phyloP scores from a whole-genome alignment of 1,284 basidiomycete genomes.

The Earliella scabrosa region DNA sequence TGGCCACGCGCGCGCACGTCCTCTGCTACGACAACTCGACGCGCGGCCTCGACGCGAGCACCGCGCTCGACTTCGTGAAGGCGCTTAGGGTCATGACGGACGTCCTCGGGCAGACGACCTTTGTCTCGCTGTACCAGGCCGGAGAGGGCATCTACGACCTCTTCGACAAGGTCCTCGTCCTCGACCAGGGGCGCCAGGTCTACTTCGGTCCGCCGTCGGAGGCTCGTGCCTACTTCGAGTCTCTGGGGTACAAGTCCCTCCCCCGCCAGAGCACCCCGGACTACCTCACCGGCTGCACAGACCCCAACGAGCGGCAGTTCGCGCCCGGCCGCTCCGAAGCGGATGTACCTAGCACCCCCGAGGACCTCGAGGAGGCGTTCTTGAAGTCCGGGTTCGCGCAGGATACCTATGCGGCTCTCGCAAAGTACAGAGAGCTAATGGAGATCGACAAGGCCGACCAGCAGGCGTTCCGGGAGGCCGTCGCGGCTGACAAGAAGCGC shows the following conservation, averaged over 20 bases:
- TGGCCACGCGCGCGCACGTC: slow-evolving; percentile 79
- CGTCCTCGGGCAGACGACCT: slow-evolving; percentile 74
- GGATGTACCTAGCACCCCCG: slow-evolving; percentile 77
- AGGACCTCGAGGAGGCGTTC: slow-evolving; percentile 75
- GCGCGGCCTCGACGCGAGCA: slow-evolving; percentile 85
- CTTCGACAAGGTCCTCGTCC: slow-evolving; percentile 67
- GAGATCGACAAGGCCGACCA: slow-evolving; percentile 69
- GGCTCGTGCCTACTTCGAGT: slow-evolving; percentile 80
- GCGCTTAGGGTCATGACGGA: slow-evolving; percentile 81
- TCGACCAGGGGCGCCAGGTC: slow-evolving; percentile 84
- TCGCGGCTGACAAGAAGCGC: slow-evolving; percentile 80
- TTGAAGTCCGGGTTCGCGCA: slow-evolving; percentile 53
- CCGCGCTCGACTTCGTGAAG: slow-evolving; percentile 81
- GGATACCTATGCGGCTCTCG: slow-evolving; percentile 54
- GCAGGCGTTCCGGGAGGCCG: slow-evolving; percentile 78
- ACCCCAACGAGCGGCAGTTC: slow-evolving; percentile 87
- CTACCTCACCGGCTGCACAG: slow-evolving; percentile 83
- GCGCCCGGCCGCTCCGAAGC: slow-evolving; percentile 65
- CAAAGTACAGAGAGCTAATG: slow-evolving; percentile 68
- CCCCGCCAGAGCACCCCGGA: slow-evolving; percentile 79
- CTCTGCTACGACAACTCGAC: slow-evolving; percentile 86
- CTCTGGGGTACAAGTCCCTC: slow-evolving; percentile 74
- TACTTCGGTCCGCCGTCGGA: slow-evolving; percentile 78
- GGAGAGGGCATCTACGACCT: slow-evolving; percentile 75
- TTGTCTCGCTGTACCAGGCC: slow-evolving; percentile 85